phyloP scores from a whole-genome alignment of 73 alveolate species.

The Tetrahymena borealis region DNA sequence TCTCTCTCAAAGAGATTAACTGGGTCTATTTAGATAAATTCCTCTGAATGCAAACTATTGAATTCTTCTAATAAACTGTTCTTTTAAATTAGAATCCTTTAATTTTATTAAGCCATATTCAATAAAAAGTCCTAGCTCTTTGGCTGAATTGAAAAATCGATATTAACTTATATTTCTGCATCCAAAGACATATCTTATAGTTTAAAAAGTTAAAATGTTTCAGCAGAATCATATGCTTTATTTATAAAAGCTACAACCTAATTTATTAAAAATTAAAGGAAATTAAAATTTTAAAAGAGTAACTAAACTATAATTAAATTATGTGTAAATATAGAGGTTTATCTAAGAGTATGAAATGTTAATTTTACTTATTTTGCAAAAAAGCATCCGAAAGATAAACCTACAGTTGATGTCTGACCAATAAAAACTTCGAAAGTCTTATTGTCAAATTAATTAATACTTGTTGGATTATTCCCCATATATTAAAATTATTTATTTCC shows the following conservation, averaged over 20 bases:
- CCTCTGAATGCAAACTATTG: neutral
- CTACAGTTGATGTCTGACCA: no score
- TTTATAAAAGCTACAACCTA: neutral
- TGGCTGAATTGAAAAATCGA: neutral
- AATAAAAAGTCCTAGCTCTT: neutral
- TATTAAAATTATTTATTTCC: no score
- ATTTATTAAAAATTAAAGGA: neutral
- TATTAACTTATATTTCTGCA: neutral
- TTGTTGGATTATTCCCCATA: no score
- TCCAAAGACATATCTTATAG: neutral
- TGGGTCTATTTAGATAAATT: neutral
- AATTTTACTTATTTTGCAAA: no score
- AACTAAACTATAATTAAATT: no score
- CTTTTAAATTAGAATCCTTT: neutral
- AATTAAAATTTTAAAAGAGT: neutral
- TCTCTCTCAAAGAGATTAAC: neutral
- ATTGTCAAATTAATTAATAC: no score
- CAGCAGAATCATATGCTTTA: neutral
- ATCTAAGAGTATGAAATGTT: no score
- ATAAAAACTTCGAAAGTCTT: no score
- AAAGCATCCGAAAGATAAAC: no score
- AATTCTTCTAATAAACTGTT: neutral
- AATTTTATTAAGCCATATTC: neutral
- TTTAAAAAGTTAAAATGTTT: neutral
- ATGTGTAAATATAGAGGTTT: no score